Conservation (phyloP, 805 yeast genomes). For the Pichia deserticola region DNA sequence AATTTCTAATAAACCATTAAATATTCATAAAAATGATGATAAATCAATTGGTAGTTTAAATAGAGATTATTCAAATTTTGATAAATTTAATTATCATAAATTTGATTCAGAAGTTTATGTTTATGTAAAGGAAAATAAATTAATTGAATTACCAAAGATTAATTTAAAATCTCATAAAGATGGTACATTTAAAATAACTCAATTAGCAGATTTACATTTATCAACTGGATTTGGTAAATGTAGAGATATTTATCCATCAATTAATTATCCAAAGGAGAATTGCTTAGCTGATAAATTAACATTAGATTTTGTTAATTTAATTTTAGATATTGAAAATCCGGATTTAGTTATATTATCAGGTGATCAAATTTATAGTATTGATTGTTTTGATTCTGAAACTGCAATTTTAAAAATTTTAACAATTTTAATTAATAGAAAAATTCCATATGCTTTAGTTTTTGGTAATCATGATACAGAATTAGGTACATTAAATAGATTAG, state of each 20-base stretch:
- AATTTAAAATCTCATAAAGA: conserved; percentile 36
- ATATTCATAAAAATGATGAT: conserved; percentile 1
- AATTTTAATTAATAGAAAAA: conserved; percentile 51
- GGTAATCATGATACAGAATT: conserved; percentile 97
- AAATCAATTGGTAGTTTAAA: not conserved
- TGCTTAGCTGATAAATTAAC: conserved; percentile 83
- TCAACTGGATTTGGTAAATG: conserved; percentile 81
- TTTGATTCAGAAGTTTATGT: conserved; percentile 12
- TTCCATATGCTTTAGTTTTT: conserved; percentile 80
- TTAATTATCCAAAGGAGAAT: conserved; percentile 29
- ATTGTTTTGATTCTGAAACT: conserved; percentile 73
- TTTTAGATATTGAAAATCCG: conserved; percentile 71
- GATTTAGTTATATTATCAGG: conserved; percentile 85
- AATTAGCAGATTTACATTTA: conserved; percentile 87
- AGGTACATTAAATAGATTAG: conserved; percentile 54
- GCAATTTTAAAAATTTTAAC: conserved; percentile 69
- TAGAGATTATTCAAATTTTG: not conserved
- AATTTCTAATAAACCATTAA: conserved; percentile 6
- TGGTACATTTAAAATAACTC: conserved; percentile 68
- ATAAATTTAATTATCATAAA: conserved; percentile 8
- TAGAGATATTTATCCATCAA: conserved; percentile 56
- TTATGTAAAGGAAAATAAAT: conserved; percentile 7
- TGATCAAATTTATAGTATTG: conserved; percentile 82
- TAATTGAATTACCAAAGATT: conserved; percentile 17
- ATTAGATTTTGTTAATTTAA: conserved; percentile 46